Evolutionary conservation across 2,329 filamentous ascomycete species (phyloP), one percentile per base, ranked within the genome.

Genomic region (Paecilomyces formosus): DNA sequence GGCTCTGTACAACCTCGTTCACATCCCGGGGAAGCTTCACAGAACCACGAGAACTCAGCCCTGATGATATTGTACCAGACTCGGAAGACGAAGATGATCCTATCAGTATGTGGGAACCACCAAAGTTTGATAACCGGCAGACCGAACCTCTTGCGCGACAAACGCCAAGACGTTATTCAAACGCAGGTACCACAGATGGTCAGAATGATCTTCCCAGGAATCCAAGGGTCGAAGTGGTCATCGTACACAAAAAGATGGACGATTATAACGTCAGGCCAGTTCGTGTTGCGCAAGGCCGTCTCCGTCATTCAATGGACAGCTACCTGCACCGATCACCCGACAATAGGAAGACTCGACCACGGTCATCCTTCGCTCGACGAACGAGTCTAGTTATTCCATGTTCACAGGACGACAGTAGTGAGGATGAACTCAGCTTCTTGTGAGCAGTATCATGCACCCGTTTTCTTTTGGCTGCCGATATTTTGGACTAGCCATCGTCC

Each of bases 401-500:
- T 52, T 67, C 67, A 0, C 59, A 66, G 21, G 68, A 70, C 22
- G 69, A 67, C 7, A 67, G 68, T 24, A 74, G 72, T 50, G 71
- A 75, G n/a, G 72, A 75, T 56, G 72, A 75, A 61, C 64, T 75
- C 21, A 74, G 70, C 61, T 74, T 73, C 62, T 56, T 75, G 7
- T 73, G 55, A 66, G 39, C 30, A 18, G 13, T n/a, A 13, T 24
- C n/a, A 21, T 8, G 22, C 28, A 6, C 7, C n/a, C 45, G 15
- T 11, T 51, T 54, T 22, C 24, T 50, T 58, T 54, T 57, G 11
- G 22, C 21, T 28, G 26, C 21, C 21, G 49, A 24, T 18, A 21
- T 51, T 30, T 18, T 13, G 30, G 24, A 22, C 35, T 26, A 30
- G 28, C 18, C 8, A 21, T 52, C 54, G 28, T 30, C 15, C 51